Conservation (phyloP, 2,329 filamentous ascomycete species). For the Penicillium verrucosum region DNA sequence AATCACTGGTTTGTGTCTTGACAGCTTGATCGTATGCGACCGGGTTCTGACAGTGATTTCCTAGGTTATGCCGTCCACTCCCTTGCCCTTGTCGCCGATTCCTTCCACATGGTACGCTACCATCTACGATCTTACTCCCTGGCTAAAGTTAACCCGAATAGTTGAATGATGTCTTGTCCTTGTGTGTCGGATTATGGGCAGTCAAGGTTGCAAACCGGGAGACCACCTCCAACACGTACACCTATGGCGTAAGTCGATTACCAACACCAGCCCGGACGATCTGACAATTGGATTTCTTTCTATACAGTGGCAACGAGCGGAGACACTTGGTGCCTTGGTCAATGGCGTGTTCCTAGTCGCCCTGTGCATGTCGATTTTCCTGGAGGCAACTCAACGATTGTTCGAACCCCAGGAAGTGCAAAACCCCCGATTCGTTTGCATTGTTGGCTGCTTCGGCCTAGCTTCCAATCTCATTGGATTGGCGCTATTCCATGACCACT, state of each 20-base stretch:
- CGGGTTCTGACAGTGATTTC: conserved; percentile 14
- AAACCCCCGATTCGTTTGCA: conserved; percentile 81
- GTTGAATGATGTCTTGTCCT: conserved; percentile 95
- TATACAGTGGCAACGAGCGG: conserved; percentile 84
- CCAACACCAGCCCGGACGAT: not conserved
- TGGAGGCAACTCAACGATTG: conserved; percentile 89
- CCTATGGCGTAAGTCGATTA: conserved; percentile 73
- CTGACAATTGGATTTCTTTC: conserved; percentile 8
- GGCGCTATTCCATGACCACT: conserved; percentile 88
- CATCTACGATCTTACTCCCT: not conserved
- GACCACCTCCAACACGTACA: conserved; percentile 81
- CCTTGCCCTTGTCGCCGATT: conserved; percentile 89
- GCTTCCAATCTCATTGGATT: conserved; percentile 86
- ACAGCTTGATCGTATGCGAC: not conserved
- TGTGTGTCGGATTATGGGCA: conserved; percentile 91
- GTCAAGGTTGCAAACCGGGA: conserved; percentile 83
- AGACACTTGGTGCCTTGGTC: conserved; percentile 92
- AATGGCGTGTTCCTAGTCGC: conserved; percentile 98
- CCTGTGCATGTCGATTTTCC: conserved; percentile 90
- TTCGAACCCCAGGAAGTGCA: conserved; percentile 84
- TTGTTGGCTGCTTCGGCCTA: conserved; percentile 83
- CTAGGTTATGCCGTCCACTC: conserved; percentile 79
- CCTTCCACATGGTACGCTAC: conserved; percentile 85
- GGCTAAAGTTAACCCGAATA: conserved; percentile 33
- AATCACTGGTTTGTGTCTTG: conserved; percentile 57